These are phyloP conservation scores for Leccinum uliginosum DNA, from an alignment of 768 basidiomycete genomes.

Conservation along the genomic window DNA sequence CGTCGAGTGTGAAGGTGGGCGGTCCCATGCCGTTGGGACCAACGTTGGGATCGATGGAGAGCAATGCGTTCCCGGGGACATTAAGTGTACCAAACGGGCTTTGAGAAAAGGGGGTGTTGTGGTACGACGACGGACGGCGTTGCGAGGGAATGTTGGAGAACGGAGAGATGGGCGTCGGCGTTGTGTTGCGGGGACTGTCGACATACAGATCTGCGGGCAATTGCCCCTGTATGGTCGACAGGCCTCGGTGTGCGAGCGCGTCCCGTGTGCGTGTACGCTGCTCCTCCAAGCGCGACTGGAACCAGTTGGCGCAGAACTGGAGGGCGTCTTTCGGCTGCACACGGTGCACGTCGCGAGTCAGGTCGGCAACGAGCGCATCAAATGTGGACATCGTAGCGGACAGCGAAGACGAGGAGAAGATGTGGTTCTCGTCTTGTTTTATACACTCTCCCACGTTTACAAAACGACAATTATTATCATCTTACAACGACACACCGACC, in stretches of 20 bases:
- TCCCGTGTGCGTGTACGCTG: conserved; percentile 74
- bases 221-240: conserved; percentile 45
- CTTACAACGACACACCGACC: conserved; percentile 2
- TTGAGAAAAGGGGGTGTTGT: conserved; percentile 42
- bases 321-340: conserved; percentile 88
- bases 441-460: conserved; percentile 26
- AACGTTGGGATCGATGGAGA: conserved; percentile 43
- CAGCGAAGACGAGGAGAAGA: conserved; percentile 1
- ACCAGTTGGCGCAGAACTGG: conserved; percentile 94
- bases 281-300: conserved; percentile 82
- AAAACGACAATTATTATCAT: conserved; percentile 2
- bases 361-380: conserved; percentile 74
- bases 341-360: conserved; percentile 80
- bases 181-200: conserved; percentile 38
- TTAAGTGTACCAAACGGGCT: conserved; percentile 79
- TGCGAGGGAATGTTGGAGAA: conserved; percentile 47
- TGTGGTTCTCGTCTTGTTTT: conserved; percentile 5
- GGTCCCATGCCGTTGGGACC: conserved; percentile 32
- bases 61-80: conserved; percentile 75
- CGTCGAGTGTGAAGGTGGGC: conserved; percentile 57
- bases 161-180: conserved; percentile 48
- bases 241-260: conserved; percentile 45
- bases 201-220: conserved; percentile 56
- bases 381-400: conserved; percentile 58
- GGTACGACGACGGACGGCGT: conserved; percentile 52